These are phyloP conservation scores for Pyrenophora graminea DNA, from an alignment of 2,329 filamentous ascomycete species.

Conservation along the genomic window DNA sequence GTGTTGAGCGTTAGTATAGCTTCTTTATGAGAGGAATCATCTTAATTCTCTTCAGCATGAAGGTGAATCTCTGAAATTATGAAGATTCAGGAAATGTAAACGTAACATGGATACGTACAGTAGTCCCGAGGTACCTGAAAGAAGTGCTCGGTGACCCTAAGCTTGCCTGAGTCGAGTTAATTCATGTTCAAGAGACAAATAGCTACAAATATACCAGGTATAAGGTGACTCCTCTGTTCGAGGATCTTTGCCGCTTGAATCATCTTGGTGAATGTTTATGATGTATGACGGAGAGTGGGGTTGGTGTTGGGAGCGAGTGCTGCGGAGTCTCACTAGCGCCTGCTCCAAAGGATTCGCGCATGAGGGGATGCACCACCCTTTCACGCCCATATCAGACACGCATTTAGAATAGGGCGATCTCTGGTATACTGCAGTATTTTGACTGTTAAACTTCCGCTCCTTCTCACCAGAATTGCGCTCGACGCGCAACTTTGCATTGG, in stretches of 20 bases:
- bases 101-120: constrained; percentile 22
- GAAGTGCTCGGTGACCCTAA: constrained; percentile 78
- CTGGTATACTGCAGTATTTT: too few relatives aligned
- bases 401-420: too few relatives aligned
- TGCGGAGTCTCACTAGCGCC: constrained; percentile 11
- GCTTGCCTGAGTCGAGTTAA: constrained; percentile 61
- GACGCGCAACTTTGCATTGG: too few relatives aligned
- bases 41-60: neutral
- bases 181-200: neutral
- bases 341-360: constrained; percentile 18
- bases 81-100: neutral
- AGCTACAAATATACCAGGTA: constrained; percentile 44
- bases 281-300: constrained; percentile 6
- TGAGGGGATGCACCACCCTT: constrained; percentile 2
- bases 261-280: constrained; percentile 27
- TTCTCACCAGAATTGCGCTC: neutral
- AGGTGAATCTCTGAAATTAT: neutral
- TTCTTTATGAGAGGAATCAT: neutral
- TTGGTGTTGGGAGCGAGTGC: constrained; percentile 23
- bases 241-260: constrained; percentile 54
- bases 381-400: neutral
- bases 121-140: constrained; percentile 88
- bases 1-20: neutral
- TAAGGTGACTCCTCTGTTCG: constrained; percentile 51
- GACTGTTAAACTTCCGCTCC: neutral